Evolutionary conservation across 768 basidiomycete species (phyloP), one percentile per base, ranked within the genome.

Genomic region (Strobilomyces echinocephalus): DNA sequence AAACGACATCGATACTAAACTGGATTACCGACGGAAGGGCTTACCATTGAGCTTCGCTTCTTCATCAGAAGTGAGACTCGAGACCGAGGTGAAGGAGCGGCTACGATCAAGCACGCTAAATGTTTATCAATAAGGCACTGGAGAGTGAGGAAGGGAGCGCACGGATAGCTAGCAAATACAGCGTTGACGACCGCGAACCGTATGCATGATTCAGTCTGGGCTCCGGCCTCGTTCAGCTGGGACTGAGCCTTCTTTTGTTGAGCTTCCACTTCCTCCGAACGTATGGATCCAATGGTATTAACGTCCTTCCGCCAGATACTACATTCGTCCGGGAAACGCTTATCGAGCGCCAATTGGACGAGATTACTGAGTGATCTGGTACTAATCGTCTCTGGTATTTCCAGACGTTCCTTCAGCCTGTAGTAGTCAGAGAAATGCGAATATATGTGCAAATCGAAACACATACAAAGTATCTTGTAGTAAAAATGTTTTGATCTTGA

Each of bases 351-450:
- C 20, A 64, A 35, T 16, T 60, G 58, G 15, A 69, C 30, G 8
- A 76, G 61, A 18, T 66, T 57, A 1, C 58, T 50, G 16, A 77
- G 52, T 7, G 61, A 63, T 16, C 54, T 68, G 26, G 62, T 61
- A 14, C 48, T 6, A 7, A 73, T 47, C 4, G 51, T 42, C 26
- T 65, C 59, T 8, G 58, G 55, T 21, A 75, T 36, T 12, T 63
- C 60, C 42, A 74, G 28, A 14, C 40, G 58, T 46, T 65, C 72
- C 15, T 49, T 61, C 34, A 50, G 9, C 41, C 72, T 73, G 18
- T 7, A 35, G 52, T 14, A 11, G 5, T 64, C 42, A 56, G 40
- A 36, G 42, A 30, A 30, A 44, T 8, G 20, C 5, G 15, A 20
- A 3, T 36, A 7, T 8, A 16, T 0, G n/a, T 1, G 3, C 7